Evolutionary conservation across 768 basidiomycete species (phyloP).

Genomic region (Paxillus ammoniavirescens): DNA sequence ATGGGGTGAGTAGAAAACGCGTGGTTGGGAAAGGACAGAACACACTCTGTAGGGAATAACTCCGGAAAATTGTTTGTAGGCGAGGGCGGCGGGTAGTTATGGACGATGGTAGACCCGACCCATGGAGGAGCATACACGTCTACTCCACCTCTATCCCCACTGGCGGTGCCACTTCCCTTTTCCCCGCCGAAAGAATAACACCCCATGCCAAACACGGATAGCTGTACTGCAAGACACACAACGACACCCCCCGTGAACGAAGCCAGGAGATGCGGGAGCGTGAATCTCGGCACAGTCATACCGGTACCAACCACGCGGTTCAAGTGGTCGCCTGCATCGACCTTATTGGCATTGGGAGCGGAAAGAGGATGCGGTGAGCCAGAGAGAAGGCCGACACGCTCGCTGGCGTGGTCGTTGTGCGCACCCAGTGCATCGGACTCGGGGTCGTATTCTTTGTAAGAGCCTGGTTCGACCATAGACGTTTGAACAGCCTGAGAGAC

Average conservation of each 20-base stretch:
- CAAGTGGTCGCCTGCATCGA: background rate
- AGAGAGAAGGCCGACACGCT: slow-evolving; percentile 40
- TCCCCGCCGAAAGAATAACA: slow-evolving; percentile 30
- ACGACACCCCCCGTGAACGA: slow-evolving; percentile 57
- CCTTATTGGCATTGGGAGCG: slow-evolving; percentile 6
- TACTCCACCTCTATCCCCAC: slow-evolving; percentile 11
- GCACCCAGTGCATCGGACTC: slow-evolving; percentile 46
- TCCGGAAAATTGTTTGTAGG: slow-evolving; percentile 74
- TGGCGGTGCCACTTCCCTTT: background rate
- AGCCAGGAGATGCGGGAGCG: slow-evolving; percentile 35
- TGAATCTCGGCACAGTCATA: slow-evolving; percentile 14
- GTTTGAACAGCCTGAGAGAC: too few relatives aligned
- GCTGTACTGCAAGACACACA: slow-evolving; percentile 50
- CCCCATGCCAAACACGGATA: slow-evolving; percentile 33
- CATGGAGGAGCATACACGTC: slow-evolving; percentile 56
- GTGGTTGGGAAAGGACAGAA: background rate
- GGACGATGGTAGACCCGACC: slow-evolving; percentile 68
- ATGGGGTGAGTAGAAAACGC: background rate
- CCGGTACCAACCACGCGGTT: slow-evolving; percentile 11
- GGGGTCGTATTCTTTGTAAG: slow-evolving; percentile 32
- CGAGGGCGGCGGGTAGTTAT: slow-evolving; percentile 68
- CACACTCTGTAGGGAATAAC: slow-evolving; percentile 63
- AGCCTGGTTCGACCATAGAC: background rate
- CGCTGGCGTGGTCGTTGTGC: slow-evolving; percentile 10
- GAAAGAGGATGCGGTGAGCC: slow-evolving; percentile 12